phyloP scores from a whole-genome alignment of 2,329 filamentous ascomycete species.

The Botryotinia globosa region DNA sequence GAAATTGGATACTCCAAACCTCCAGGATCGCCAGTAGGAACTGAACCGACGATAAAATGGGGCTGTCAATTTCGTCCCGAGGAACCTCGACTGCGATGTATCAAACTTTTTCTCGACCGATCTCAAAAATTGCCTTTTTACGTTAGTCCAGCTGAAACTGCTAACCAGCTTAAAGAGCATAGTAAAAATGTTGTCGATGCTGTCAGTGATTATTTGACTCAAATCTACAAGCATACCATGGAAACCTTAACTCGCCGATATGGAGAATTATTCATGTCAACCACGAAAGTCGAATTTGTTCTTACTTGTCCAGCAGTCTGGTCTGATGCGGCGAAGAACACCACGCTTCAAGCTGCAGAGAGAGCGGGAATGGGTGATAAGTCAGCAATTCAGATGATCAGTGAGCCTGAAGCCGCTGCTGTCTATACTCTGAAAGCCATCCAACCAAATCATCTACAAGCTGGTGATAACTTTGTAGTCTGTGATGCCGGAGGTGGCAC shows the following conservation, averaged over 20 bases:
- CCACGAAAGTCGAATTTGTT: conserved; percentile 74
- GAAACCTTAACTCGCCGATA: conserved; percentile 72
- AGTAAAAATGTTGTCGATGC: conserved; percentile 77
- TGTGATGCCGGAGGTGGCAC: conserved; percentile 58
- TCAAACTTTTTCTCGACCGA: conserved; percentile 80
- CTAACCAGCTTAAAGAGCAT: conserved; percentile 69
- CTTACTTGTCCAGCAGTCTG: conserved; percentile 81
- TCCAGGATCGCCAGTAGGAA: conserved; percentile 40
- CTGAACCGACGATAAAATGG: conserved; percentile 62
- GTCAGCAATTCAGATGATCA: conserved; percentile 73
- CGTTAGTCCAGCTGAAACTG: conserved; percentile 73
- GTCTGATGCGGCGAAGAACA: conserved; percentile 83
- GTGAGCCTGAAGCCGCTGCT: conserved; percentile 75
- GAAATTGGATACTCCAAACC: conserved; percentile 62
- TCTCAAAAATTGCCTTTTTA: conserved; percentile 79
- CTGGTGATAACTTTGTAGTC: conserved; percentile 60
- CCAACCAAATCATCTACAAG: conserved; percentile 68
- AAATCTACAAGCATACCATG: conserved; percentile 75
- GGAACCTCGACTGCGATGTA: conserved; percentile 72
- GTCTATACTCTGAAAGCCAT: conserved; percentile 79
- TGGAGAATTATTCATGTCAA: conserved; percentile 74
- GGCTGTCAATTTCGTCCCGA: conserved; percentile 80
- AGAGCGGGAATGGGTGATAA: conserved; percentile 72
- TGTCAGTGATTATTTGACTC: conserved; percentile 74
- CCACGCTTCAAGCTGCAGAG: conserved; percentile 74